Percentiles rank a stretch among this genome's conserved stretches.
Evolutionary conservation across 257 asterid species (phyloP).

Genomic region (Gentiana macrophylla): DNA sequence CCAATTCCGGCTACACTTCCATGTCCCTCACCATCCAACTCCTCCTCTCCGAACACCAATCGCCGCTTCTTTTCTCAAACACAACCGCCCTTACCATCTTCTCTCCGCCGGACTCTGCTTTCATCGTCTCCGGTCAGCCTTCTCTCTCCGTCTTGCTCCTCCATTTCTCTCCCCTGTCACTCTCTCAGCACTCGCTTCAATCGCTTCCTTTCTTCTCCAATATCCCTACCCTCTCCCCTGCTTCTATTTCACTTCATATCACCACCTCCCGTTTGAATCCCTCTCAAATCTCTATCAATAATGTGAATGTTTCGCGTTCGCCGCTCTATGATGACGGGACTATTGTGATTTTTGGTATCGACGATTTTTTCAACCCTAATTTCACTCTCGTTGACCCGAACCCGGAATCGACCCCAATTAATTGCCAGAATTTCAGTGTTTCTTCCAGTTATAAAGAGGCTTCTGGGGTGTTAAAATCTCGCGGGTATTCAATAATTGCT

Average conservation of each 20-base stretch:
- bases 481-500: conserved; percentile 59
- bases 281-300: conserved; percentile 31
- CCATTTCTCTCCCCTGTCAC: conserved; percentile 60
- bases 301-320: conserved; percentile 23
- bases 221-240: conserved; percentile 51
- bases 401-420: not conserved
- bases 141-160: conserved; percentile 53
- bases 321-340: conserved; percentile 69
- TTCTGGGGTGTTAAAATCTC: conserved; percentile 37
- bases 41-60: conserved; percentile 20
- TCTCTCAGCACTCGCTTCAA: conserved; percentile 47
- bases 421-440: conserved; percentile 25
- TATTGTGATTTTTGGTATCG: conserved; percentile 43
- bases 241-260: conserved; percentile 35
- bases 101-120: conserved; percentile 67
- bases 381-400: conserved; percentile 15
- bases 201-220: conserved; percentile 50
- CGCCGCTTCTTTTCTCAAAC: conserved; percentile 4
- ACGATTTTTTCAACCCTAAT: conserved; percentile 35
- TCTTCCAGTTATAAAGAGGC: conserved; percentile 36
- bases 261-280: conserved; percentile 22
- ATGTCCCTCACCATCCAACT: conserved; percentile 68
- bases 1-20: conserved; percentile 49
- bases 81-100: conserved; percentile 45
- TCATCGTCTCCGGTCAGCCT: conserved; percentile 51